phyloP scores from a whole-genome alignment of 2,329 filamentous ascomycete genomes.

The Rachicladosporium sp. region DNA sequence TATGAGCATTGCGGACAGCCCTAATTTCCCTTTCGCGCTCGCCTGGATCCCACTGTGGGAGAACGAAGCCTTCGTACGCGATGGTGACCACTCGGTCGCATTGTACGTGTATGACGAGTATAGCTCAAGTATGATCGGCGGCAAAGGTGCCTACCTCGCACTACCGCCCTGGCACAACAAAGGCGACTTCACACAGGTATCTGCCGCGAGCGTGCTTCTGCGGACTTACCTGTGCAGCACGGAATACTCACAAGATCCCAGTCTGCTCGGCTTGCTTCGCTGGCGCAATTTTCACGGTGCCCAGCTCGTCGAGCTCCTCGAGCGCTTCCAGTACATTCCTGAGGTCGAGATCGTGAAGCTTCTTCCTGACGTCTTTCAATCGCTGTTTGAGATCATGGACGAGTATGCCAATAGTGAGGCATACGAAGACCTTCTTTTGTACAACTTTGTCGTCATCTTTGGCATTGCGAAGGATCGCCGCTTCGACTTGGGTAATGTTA shows the following conservation, averaged over 20 bases:
- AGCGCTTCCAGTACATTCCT: constrained; percentile 80
- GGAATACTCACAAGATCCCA: constrained; percentile 81
- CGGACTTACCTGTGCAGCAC: constrained; percentile 90
- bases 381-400: constrained; percentile 80
- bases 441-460: constrained; percentile 74
- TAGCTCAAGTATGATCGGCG: constrained; percentile 60
- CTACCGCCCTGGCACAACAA: constrained; percentile 70
- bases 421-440: constrained; percentile 86
- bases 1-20: constrained; percentile 77
- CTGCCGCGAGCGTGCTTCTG: constrained; percentile 60
- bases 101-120: constrained; percentile 88
- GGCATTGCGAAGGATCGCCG: constrained; percentile 89
- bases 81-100: constrained; percentile 68
- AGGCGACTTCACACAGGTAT: constrained; percentile 60
- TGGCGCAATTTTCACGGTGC: constrained; percentile 53
- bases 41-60: constrained; percentile 93
- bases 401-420: constrained; percentile 86
- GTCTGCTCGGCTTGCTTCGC: constrained; percentile 68
- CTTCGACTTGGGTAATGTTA: constrained; percentile 80
- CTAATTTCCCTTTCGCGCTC: constrained; percentile 78
- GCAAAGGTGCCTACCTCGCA: constrained; percentile 75
- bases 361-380: constrained; percentile 75
- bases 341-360: constrained; percentile 98
- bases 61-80: constrained; percentile 74
- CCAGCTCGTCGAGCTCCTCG: constrained; percentile 61